phyloP scores from a whole-genome alignment of 306 rosid genomes.

The Dryas octopetala region DNA sequence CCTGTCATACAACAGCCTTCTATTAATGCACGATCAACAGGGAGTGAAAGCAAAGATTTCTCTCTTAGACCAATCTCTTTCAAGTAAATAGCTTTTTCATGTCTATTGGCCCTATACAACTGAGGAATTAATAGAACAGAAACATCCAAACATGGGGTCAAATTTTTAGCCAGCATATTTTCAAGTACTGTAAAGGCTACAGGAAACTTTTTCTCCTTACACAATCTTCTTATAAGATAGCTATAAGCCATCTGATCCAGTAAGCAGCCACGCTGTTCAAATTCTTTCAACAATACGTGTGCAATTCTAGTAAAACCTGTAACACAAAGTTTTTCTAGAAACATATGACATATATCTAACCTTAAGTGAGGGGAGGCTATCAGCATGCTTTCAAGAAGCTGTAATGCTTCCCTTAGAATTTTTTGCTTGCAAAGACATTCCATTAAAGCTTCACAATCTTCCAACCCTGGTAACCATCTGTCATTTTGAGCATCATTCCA shows the following conservation, averaged over 20 bases:
- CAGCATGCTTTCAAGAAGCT: slow-evolving; percentile 67
- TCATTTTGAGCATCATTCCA: slow-evolving; percentile 56
- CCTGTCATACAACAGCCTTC: slow-evolving; percentile 52
- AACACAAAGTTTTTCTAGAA: slow-evolving; percentile 54
- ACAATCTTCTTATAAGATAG: slow-evolving; percentile 54
- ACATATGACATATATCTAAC: slow-evolving; percentile 46
- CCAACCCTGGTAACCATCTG: slow-evolving; percentile 59
- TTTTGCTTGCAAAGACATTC: slow-evolving; percentile 48
- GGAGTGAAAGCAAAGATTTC: slow-evolving; percentile 34
- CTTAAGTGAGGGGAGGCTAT: slow-evolving; percentile 45
- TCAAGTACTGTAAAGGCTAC: slow-evolving; percentile 59
- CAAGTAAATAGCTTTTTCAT: slow-evolving; percentile 52
- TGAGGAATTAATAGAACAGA: slow-evolving; percentile 51
- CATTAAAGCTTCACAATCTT: slow-evolving; percentile 52
- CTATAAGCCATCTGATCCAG: slow-evolving; percentile 50
- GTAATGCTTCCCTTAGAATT: slow-evolving; percentile 52
- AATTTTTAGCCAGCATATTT: slow-evolving; percentile 45
- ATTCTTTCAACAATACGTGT: slow-evolving; percentile 48
- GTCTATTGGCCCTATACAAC: slow-evolving; percentile 55
- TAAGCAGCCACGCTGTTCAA: slow-evolving; percentile 37
- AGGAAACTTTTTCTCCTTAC: slow-evolving; percentile 42
- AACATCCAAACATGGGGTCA: slow-evolving; percentile 54
- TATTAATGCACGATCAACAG: slow-evolving; percentile 47
- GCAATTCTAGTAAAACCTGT: slow-evolving; percentile 46
- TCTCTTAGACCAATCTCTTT: slow-evolving; percentile 50